Evolutionary conservation across 352 stramenopile species (phyloP), one percentile per base, ranked within the genome.

Genomic region (Phytophthora parvispora): DNA sequence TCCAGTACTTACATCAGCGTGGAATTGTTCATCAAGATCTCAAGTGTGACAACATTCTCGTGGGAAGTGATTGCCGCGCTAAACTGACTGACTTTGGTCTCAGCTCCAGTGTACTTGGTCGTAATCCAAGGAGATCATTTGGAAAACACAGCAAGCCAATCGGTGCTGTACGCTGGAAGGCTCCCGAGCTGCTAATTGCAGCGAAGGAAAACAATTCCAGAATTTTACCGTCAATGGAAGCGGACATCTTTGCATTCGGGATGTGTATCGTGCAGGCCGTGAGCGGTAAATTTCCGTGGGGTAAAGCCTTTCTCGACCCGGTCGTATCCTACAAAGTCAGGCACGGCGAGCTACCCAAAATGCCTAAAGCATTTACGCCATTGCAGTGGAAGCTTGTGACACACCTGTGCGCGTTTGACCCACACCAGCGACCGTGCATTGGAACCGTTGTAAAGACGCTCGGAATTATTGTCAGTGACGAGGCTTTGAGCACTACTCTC

Each of bases 41-140:
- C 9, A 79, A 79, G n/a, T 72, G 67, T 34, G 62, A 77, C 48
- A 80, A 77, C 42, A 77, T 80, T 13, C 56, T 81, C n/a, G 65
- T 81, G 18, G 66, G 57, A 22, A 60, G 16, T 22, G 69, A 78
- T 31, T 61, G 58, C 15, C 29, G 54, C 18, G 69, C 65, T n/a
- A 81, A 81, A 51, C 57, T 81, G 12, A 65, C 64, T 5, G 65
- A 81, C 40, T 78, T 81, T 51, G 69, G 61, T 0, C 51, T 78
- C 38, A 78, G 69, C 40, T 20, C 32, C 1, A 64, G 49, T n/a
- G 22, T 53, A 7, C 40, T 58, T 4, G 18, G 27, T 3, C 61
- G 52, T 5, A 57, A 42, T 58, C 24, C 38, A 51, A n/a, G 54
- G 5, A 40, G 27, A n/a, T 16, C 15, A 1, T 13, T 2, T 9